Conservation (phyloP, 2,329 filamentous ascomycete species). For the Plenodomus biglobosus region DNA sequence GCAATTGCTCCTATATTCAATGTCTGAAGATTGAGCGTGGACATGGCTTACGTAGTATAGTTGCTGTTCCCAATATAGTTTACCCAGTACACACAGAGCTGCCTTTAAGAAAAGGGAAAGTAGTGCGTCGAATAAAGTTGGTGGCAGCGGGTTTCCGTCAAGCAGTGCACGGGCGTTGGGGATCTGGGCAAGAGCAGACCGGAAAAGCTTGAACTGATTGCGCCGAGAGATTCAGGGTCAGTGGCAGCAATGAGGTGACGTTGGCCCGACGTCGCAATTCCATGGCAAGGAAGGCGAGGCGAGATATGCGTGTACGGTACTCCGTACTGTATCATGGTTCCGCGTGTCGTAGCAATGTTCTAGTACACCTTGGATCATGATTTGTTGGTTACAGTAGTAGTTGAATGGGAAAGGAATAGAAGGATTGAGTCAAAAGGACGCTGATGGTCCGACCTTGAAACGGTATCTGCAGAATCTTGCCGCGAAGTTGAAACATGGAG, state of each 20-base stretch:
- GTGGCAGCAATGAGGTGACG: not conserved
- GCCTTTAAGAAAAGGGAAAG: not conserved
- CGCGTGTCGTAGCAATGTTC: not conserved
- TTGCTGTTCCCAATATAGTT: not conserved
- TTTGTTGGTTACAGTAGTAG: not conserved
- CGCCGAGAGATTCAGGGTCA: not conserved
- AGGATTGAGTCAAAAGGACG: too few species aligned
- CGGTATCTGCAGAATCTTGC: constrained; percentile 35
- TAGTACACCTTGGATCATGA: not conserved
- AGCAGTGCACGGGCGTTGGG: not conserved
- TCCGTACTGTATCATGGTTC: too few species aligned
- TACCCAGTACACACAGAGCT: not conserved
- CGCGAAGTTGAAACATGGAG: constrained; percentile 31
- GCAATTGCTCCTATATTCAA: not conserved
- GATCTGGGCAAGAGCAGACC: not conserved
- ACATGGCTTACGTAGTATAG: not conserved
- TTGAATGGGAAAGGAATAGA: not conserved
- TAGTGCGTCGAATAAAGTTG: not conserved
- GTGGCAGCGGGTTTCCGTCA: not conserved
- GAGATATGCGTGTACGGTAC: not conserved
- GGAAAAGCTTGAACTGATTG: not conserved
- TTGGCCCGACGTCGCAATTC: not conserved
- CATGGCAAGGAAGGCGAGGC: not conserved
- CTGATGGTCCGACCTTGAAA: constrained; percentile 22
- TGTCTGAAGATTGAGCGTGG: not conserved